Conservation (phyloP, 2,329 filamentous ascomycete species). For the Proliferodiscus dingleyae region DNA sequence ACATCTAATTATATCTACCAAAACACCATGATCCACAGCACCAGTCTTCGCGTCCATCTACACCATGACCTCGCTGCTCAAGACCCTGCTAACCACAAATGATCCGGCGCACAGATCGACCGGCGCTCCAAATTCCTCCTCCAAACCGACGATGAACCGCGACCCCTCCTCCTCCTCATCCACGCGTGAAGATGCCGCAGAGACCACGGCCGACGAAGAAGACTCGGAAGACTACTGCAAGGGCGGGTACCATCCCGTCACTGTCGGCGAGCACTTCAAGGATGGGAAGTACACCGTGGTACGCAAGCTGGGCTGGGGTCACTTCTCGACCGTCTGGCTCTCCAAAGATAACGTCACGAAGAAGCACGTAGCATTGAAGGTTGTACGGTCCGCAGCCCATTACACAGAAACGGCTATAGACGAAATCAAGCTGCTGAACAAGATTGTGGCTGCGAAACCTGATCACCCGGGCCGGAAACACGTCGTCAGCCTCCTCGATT, state of each 20-base stretch:
- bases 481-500: constrained; percentile 92
- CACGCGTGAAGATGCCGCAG: constrained; percentile 75
- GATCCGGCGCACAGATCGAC: constrained; percentile 26
- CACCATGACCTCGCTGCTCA: constrained; percentile 28
- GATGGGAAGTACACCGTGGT: constrained; percentile 95
- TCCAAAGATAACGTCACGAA: constrained; percentile 78
- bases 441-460: constrained; percentile 92
- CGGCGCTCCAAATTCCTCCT: constrained; percentile 24
- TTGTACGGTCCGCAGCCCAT: constrained; percentile 94
- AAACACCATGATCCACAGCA: constrained; percentile 2
- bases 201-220: constrained; percentile 95
- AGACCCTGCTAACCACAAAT: constrained; percentile 27
- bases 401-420: constrained; percentile 99
- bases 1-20: neutral
- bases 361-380: constrained; percentile 96
- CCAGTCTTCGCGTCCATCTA: neutral
- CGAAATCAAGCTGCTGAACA: constrained; percentile 96
- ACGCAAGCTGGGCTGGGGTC: constrained; percentile 95
- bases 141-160: constrained; percentile 27
- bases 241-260: constrained; percentile 94
- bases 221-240: constrained; percentile 99
- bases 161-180: constrained; percentile 67
- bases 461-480: constrained; percentile 91
- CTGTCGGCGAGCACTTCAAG: constrained; percentile 94
- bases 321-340: constrained; percentile 95